A percentile compares a stretch with the other conserved stretches of the same genome.
Evolutionary conservation across 495 filamentous ascomycete genomes (phyloP).

Genomic region (Trichoderma gamsii): DNA sequence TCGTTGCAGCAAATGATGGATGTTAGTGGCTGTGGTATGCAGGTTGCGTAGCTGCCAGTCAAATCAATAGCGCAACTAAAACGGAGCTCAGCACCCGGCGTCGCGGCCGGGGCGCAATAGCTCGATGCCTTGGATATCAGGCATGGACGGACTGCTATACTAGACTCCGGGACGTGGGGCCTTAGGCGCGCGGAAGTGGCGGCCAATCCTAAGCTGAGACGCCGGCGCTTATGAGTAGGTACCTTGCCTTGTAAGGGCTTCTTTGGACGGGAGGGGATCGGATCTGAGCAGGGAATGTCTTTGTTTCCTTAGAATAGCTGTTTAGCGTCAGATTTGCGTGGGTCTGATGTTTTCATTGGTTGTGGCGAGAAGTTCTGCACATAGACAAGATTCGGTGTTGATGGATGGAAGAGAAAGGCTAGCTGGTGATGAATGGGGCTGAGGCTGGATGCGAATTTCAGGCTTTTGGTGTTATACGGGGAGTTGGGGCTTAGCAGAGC

Average conservation of each 20-base stretch:
- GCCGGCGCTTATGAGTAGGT: not conserved
- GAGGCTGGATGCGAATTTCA: too few species aligned
- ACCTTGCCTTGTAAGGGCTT: not conserved
- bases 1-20: not conserved
- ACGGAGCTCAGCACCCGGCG: not conserved
- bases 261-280: not conserved
- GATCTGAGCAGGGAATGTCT: not conserved
- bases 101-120: not conserved
- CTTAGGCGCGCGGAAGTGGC: slow-evolving; percentile 2
- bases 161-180: not conserved
- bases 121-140: not conserved
- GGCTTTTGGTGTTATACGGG: not conserved
- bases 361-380: not conserved
- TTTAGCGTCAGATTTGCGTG: not conserved
- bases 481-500: not conserved
- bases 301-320: not conserved
- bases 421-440: not conserved
- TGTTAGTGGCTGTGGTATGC: not conserved
- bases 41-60: not conserved
- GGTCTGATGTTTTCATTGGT: not conserved
- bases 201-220: not conserved
- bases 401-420: not conserved
- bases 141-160: not conserved
- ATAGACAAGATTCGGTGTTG: not conserved
- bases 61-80: not conserved